Percentiles rank a stretch among this genome's conserved stretches.
Evolutionary conservation across 768 basidiomycete genomes (phyloP).

Genomic region (Termitomyces titanicus): DNA sequence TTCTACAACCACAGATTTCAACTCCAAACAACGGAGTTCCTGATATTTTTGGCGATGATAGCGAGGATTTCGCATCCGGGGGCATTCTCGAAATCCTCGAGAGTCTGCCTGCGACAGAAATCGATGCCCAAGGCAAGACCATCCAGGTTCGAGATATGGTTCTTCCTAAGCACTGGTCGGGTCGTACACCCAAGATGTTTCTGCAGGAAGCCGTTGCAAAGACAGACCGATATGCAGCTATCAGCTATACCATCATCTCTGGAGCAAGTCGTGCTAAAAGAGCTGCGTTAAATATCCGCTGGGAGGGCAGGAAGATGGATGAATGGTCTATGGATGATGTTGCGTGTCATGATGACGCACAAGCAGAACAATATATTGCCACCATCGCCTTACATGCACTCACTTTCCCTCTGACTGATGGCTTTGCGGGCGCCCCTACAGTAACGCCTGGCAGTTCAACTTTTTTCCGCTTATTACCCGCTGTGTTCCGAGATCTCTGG

Average conservation of each 20-base stretch:
- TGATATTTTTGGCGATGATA: conserved; percentile 54
- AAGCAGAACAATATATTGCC: conserved; percentile 90
- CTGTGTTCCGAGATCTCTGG: conserved; percentile 87
- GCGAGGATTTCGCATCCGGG: conserved; percentile 41
- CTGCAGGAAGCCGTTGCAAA: conserved; percentile 68
- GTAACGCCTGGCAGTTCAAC: conserved; percentile 47
- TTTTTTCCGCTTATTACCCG: conserved; percentile 77
- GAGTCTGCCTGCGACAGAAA: conserved; percentile 51
- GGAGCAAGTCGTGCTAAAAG: conserved; percentile 73
- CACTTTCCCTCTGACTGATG: conserved; percentile 57
- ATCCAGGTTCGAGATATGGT: conserved; percentile 67
- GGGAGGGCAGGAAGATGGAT: conserved; percentile 56
- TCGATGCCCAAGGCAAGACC: conserved; percentile 50
- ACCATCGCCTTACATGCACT: conserved; percentile 82
- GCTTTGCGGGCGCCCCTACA: conserved; percentile 50
- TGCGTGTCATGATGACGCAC: conserved; percentile 71
- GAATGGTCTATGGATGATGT: conserved; percentile 83
- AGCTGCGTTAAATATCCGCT: conserved; percentile 67
- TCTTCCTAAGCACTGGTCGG: conserved; percentile 80
- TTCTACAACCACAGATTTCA: conserved; percentile 14
- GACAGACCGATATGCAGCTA: conserved; percentile 68
- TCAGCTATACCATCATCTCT: conserved; percentile 65
- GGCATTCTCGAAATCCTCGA: conserved; percentile 79
- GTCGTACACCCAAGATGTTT: conserved; percentile 73
- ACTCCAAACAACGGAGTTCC: neutral